These are phyloP conservation scores for Malassezia cuniculi DNA, from an alignment of 1,284 basidiomycete genomes.

Conservation along the genomic window DNA sequence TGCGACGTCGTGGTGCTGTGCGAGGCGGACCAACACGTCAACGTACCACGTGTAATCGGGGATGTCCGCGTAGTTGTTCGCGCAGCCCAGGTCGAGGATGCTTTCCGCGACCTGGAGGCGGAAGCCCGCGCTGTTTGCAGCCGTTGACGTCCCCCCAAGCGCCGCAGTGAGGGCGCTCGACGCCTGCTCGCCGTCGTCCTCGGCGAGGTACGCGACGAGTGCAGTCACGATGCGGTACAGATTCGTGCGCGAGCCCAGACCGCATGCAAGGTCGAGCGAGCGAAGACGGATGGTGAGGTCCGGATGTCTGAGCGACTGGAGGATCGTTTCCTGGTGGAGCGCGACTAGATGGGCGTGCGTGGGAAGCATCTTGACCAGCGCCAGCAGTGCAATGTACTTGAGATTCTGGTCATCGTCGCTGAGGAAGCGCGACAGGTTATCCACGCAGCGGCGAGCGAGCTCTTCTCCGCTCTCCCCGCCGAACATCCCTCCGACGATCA, in stretches of 20 bases:
- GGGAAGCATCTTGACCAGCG: conserved; percentile 88
- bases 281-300: conserved; percentile 92
- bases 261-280: conserved; percentile 80
- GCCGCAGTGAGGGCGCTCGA: conserved; percentile 46
- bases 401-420: conserved; percentile 89
- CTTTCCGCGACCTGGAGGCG: conserved; percentile 65
- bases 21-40: conserved; percentile 57
- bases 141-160: conserved; percentile 40
- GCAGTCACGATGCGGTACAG: conserved; percentile 77
- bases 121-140: conserved; percentile 56
- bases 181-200: background rate
- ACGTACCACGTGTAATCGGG: conserved; percentile 93
- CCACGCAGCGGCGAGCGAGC: conserved; percentile 75
- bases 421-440: conserved; percentile 82
- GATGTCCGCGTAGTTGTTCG: conserved; percentile 71
- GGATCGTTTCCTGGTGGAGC: conserved; percentile 80
- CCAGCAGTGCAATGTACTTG: conserved; percentile 84
- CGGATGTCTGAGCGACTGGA: conserved; percentile 76
- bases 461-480: conserved; percentile 48
- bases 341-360: conserved; percentile 80
- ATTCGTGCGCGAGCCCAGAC: conserved; percentile 71
- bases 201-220: conserved; percentile 67
- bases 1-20: conserved; percentile 64
- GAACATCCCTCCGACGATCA: conserved; percentile 93
- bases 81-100: conserved; percentile 68